These are phyloP conservation scores for Tetracladium marchalianum DNA, from an alignment of 495 filamentous ascomycete species.

Conservation along the genomic window DNA sequence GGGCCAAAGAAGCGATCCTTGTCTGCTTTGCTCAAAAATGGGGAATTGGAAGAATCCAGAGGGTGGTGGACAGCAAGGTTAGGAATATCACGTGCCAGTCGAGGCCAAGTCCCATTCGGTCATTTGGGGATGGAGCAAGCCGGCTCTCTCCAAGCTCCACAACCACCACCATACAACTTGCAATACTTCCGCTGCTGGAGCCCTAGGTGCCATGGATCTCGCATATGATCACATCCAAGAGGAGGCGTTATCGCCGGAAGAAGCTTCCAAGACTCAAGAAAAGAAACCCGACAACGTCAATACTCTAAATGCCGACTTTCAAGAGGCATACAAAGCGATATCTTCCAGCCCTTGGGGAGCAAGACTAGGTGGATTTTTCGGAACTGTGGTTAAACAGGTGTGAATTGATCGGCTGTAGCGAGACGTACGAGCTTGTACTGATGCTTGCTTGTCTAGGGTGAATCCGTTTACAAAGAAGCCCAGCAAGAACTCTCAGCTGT, in stretches of 20 bases:
- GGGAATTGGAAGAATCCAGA: too few species aligned
- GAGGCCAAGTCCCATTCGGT: too few species aligned
- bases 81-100: too few species aligned
- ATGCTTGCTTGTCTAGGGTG: conserved; percentile 43
- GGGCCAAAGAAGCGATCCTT: too few species aligned
- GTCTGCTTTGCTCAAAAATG: too few species aligned
- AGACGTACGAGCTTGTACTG: neutral
- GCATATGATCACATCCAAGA: conserved; percentile 97
- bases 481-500: conserved; percentile 70
- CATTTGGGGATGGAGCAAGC: too few species aligned
- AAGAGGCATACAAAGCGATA: conserved; percentile 91
- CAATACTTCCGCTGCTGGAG: neutral
- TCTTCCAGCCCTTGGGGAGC: conserved; percentile 86
- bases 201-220: conserved; percentile 60
- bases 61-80: too few species aligned
- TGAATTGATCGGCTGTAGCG: conserved; percentile 1
- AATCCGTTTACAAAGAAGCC: conserved; percentile 76
- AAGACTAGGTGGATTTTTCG: conserved; percentile 77
- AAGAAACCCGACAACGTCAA: conserved; percentile 34
- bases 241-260: conserved; percentile 57
- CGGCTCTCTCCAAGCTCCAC: too few species aligned
- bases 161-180: neutral
- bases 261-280: conserved; percentile 32
- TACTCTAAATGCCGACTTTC: conserved; percentile 76
- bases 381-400: conserved; percentile 82